These are phyloP conservation scores for Porpolomopsis calyptriformis DNA, from an alignment of 768 basidiomycete species.

Conservation along the genomic window DNA sequence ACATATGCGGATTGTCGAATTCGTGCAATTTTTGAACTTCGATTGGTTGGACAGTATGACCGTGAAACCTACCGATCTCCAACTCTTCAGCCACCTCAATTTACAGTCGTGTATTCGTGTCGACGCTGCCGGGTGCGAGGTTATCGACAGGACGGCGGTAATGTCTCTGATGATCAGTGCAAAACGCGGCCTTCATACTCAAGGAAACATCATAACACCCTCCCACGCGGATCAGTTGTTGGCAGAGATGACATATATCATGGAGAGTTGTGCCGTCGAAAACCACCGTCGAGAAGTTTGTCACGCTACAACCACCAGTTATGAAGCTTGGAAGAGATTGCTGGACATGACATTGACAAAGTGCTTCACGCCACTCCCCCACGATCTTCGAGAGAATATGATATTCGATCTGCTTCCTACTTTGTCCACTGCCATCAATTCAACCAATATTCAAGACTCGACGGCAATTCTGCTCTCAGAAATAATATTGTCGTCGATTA, in stretches of 20 bases:
- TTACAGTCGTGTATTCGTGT: conserved; percentile 58
- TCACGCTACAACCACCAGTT: conserved; percentile 56
- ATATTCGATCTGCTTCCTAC: conserved; percentile 84
- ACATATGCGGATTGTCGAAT: conserved; percentile 77
- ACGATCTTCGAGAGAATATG: conserved; percentile 77
- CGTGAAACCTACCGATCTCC: conserved; percentile 46
- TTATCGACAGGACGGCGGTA: conserved; percentile 68
- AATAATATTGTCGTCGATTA: conserved; percentile 68
- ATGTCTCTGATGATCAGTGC: conserved; percentile 56
- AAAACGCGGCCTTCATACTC: conserved; percentile 50
- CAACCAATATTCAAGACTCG: conserved; percentile 52
- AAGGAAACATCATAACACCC: conserved; percentile 53
- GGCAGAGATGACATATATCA: conserved; percentile 60
- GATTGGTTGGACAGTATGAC: conserved; percentile 75
- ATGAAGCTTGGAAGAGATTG: conserved; percentile 76
- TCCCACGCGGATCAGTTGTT: conserved; percentile 57
- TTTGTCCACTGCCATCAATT: conserved; percentile 59
- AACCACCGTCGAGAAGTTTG: conserved; percentile 79
- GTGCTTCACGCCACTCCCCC: conserved; percentile 74
- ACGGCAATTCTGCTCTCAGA: conserved; percentile 81
- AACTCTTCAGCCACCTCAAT: conserved; percentile 57
- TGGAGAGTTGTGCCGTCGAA: conserved; percentile 78
- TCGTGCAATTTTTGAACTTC: conserved; percentile 77
- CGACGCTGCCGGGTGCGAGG: conserved; percentile 66
- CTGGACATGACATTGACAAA: conserved; percentile 80